These are phyloP conservation scores for Penicillium italicum DNA, from an alignment of 2,329 filamentous ascomycete species.

Conservation along the genomic window DNA sequence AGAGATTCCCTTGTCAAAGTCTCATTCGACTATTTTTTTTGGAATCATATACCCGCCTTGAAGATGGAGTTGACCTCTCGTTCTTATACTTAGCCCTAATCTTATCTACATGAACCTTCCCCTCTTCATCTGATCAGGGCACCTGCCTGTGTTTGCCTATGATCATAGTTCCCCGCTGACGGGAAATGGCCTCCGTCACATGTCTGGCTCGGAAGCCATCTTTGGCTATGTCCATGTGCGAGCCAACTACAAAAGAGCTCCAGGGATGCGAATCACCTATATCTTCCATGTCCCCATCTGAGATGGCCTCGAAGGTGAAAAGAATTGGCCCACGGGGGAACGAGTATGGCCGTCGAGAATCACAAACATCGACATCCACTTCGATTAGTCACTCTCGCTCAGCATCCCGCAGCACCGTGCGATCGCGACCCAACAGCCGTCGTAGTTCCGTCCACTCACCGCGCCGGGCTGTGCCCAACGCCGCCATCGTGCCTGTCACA, in stretches of 20 bases:
- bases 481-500: conserved; percentile 26
- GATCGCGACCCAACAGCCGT: conserved; percentile 28
- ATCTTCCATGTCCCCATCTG: conserved; percentile 6
- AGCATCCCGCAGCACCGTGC: conserved; percentile 34
- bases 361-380: conserved; percentile 32
- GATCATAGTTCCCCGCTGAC: conserved; percentile 1
- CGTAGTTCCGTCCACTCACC: conserved; percentile 31
- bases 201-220: conserved; percentile 21
- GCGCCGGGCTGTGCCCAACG: conserved; percentile 23
- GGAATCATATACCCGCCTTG: conserved; percentile 3
- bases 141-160: conserved; percentile 1
- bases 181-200: conserved; percentile 29
- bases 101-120: conserved; percentile 3
- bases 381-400: conserved; percentile 29
- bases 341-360: conserved; percentile 15
- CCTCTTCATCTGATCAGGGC: neutral
- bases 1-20: neutral
- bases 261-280: conserved; percentile 10
- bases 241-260: conserved; percentile 15
- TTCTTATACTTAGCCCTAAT: conserved; percentile 16
- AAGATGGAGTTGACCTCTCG: conserved; percentile 15
- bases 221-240: conserved; percentile 13
- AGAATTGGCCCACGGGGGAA: conserved; percentile 13
- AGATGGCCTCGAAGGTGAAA: conserved; percentile 18
- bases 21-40: neutral